Evolutionary conservation across 2,329 filamentous ascomycete genomes (phyloP).

Genomic region (Calonectria pteridis): DNA sequence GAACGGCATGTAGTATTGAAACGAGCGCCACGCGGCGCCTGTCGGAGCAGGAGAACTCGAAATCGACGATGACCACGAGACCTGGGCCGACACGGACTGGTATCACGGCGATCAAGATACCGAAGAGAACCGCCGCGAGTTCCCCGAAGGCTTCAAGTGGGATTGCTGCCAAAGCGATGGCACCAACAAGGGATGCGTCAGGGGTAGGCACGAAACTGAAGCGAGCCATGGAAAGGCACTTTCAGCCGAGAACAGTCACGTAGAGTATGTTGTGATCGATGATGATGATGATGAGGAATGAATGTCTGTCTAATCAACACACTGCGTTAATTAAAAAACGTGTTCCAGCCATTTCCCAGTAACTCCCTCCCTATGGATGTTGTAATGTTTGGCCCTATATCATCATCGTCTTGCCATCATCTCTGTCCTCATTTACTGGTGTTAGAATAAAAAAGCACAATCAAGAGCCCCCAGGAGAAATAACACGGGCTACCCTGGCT

Average conservation of each 20-base stretch:
- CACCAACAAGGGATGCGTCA: background rate
- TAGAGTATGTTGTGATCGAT: background rate
- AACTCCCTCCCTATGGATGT: slow-evolving; percentile 43
- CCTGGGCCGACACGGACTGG: slow-evolving; percentile 31
- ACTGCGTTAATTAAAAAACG: slow-evolving; percentile 11
- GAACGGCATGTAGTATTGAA: too few species aligned
- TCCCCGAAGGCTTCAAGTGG: slow-evolving; percentile 19
- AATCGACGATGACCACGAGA: slow-evolving; percentile 16
- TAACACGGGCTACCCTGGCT: slow-evolving; percentile 21
- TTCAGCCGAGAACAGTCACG: background rate
- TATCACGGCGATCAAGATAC: slow-evolving; percentile 33
- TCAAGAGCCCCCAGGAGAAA: slow-evolving; percentile 27
- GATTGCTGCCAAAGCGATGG: background rate
- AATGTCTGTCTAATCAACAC: slow-evolving; percentile 12
- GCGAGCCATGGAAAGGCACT: background rate
- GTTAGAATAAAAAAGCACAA: slow-evolving; percentile 27
- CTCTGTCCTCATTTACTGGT: slow-evolving; percentile 5
- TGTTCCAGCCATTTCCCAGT: slow-evolving; percentile 30
- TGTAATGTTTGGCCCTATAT: slow-evolving; percentile 36
- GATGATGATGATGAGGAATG: background rate
- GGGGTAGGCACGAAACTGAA: background rate
- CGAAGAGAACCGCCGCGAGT: slow-evolving; percentile 10
- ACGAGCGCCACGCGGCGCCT: background rate
- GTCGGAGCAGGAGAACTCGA: slow-evolving; percentile 31
- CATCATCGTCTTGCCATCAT: slow-evolving; percentile 30